These are phyloP conservation scores for Trichoderma atroviride DNA, from an alignment of 2,329 filamentous ascomycete genomes.

Conservation along the genomic window DNA sequence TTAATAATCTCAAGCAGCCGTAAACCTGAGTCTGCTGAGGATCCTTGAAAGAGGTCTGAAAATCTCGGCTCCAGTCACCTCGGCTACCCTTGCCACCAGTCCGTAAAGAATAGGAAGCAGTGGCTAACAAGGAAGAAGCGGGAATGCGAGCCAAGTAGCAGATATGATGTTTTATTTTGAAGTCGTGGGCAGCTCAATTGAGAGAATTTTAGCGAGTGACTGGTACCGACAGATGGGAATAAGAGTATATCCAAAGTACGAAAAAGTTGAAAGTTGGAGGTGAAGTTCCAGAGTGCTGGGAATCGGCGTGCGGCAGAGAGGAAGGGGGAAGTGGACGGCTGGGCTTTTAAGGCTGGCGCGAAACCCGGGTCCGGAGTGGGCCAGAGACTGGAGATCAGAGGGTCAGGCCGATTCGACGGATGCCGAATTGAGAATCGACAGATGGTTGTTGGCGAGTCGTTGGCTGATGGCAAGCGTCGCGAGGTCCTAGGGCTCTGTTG, in stretches of 20 bases:
- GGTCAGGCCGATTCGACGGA: conserved; percentile 7
- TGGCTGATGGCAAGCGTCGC: conserved; percentile 22
- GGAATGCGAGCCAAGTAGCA: neutral
- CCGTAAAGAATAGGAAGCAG: neutral
- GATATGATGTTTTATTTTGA: neutral
- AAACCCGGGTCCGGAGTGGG: conserved; percentile 16
- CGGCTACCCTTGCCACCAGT: neutral
- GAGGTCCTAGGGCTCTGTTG: conserved; percentile 23
- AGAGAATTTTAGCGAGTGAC: conserved; percentile 6
- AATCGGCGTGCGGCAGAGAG: neutral
- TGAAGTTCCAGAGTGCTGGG: neutral
- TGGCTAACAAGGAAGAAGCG: neutral
- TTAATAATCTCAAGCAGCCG: neutral
- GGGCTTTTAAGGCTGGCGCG: conserved; percentile 21
- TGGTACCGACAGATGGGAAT: neutral
- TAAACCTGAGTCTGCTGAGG: neutral
- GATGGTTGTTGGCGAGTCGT: conserved; percentile 16
- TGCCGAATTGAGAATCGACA: conserved; percentile 19
- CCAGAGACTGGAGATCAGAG: conserved; percentile 3
- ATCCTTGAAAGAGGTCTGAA: conserved; percentile 5
- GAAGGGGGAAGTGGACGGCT: neutral
- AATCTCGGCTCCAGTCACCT: neutral
- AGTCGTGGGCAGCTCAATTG: neutral
- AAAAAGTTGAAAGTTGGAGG: neutral
- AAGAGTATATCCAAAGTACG: conserved; percentile 6